Base-by-base conservation (phyloP, 2,329 filamentous ascomycete genomes). In the Exophiala mesophila region DNA sequence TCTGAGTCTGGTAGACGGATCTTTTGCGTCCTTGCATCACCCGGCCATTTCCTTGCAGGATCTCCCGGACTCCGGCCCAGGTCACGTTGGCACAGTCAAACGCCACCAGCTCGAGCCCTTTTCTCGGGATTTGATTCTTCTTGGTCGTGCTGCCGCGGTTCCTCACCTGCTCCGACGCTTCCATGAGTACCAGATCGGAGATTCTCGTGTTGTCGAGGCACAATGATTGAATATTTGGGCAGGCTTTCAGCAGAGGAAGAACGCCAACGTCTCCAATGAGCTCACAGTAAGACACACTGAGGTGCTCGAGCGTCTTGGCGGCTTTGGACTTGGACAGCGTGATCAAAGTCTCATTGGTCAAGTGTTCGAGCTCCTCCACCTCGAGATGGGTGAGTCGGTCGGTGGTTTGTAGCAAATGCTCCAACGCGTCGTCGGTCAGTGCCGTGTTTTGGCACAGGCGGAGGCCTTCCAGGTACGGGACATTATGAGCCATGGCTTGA, bases 131-230 rank as follows among this genome's bases (percentile, higher is more conserved):
- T 4, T 63, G 55, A 37, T 61, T 55, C 19, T 61, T 59, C 37
- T 63, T 59, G 7, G 64, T 64, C n/a, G 67, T 63, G 48, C 72
- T 73, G 20, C 71, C 77, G 30, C 88, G 83, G 39, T 72, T 71
- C 42, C 82, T 79, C 12, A 95, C 77, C 69, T 86, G 85, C n/a
- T 78, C 71, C 6, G 88, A 86, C 2, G 89, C 88, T 69, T 96
- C 90, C 43, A 82, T 78, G 7, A 97, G 78, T 3, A 86, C 82
- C 2, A 95, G 76, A 57, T 97, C 88, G 12, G 87, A 90, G 50
- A 95, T 80, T 34, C 85, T 81, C 0, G 90, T 97, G 62, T 97
- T 97, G 68, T 98, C 92, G 73, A 97, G 82, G 39, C 94, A 86
- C 10, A 94, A 68, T 20, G 74, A 85, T 35, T 72, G 72, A 10